Conservation (phyloP, 164 flowering plant genomes). For the Brasenia schreberi region DNA sequence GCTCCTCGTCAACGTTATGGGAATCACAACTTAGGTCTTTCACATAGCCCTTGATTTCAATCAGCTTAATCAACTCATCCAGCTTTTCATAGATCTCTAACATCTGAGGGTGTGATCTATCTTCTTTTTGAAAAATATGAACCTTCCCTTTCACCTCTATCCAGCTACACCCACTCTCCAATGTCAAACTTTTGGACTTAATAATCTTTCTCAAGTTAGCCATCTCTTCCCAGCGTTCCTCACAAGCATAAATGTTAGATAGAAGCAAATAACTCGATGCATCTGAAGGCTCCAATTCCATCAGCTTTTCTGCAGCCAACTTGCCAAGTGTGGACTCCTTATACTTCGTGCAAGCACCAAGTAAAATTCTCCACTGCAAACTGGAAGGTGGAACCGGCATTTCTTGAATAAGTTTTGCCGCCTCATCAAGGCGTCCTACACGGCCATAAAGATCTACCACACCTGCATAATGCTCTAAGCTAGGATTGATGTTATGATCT, state of each 20-base stretch:
- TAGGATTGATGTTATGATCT: conserved; percentile 7
- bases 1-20: neutral
- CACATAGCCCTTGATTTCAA: neutral
- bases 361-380: conserved; percentile 13
- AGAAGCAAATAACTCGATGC: conserved; percentile 11
- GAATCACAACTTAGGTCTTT: neutral
- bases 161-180: conserved; percentile 13
- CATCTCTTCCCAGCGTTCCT: conserved; percentile 7
- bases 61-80: conserved; percentile 4
- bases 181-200: conserved; percentile 9
- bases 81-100: conserved; percentile 5
- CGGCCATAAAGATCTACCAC: conserved; percentile 13
- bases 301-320: conserved; percentile 10
- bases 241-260: conserved; percentile 6
- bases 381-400: conserved; percentile 12
- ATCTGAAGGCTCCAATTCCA: conserved; percentile 11
- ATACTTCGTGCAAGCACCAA: conserved; percentile 10
- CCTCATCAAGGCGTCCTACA: conserved; percentile 11
- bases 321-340: conserved; percentile 10
- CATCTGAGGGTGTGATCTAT: conserved; percentile 5
- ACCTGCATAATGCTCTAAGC: conserved; percentile 12
- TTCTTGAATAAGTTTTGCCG: conserved; percentile 5
- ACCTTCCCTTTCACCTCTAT: conserved; percentile 8
- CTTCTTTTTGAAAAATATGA: conserved; percentile 8
- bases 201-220: conserved; percentile 9